Evolutionary conservation across 2,329 filamentous ascomycete genomes (phyloP), one percentile per base, ranked within the genome.

Genomic region (Botrytis hyacinthi): DNA sequence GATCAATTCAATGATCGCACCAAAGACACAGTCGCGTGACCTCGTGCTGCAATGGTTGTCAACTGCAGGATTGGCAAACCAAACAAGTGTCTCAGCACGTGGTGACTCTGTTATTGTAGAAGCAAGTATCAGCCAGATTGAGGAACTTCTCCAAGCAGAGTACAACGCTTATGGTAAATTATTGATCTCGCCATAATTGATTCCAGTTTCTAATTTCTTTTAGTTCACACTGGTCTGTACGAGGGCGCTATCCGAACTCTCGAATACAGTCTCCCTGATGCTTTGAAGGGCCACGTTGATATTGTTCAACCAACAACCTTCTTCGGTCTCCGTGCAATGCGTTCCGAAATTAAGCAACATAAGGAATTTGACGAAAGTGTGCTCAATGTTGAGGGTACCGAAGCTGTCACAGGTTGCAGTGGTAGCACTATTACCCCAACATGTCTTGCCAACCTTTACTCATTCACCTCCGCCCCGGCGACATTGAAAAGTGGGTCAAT

Each of bases 301-400:
- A 84, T 86, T 32, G 86, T 90, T 48, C 87, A 90, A 79, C 88
- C 88, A 7, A 90, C 88, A 2, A 90, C 86, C 62, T 88, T 87
- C 3, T 90, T 90, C 81, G 87, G 78, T 76, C 73, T 80, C 73
- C 76, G 76, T 81, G 74, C 73, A 74, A 80, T 78, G 75, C 78
- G 54, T 78, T 79, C 79, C 18, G 78, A 73, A 1, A 76, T 79
- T 35, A 75, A 74, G n/a, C 67, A 74, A 22, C 46, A 65, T 51
- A 26, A 70, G 32, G 40, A 60, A 14, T 68, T 75, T n/a, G 72
- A 76, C 26, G 73, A 75, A 42, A 73, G 60, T 61, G 54, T 48
- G 4, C 60, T 74, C 9, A 65, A 71, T 29, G 72, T 65, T 20
- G 51, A 74, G 3, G 73, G 72, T 8, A 75, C 74, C 29, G 62